These are phyloP conservation scores for Cytospora chrysosperma DNA, from an alignment of 2,329 filamentous ascomycete species.

Conservation along the genomic window DNA sequence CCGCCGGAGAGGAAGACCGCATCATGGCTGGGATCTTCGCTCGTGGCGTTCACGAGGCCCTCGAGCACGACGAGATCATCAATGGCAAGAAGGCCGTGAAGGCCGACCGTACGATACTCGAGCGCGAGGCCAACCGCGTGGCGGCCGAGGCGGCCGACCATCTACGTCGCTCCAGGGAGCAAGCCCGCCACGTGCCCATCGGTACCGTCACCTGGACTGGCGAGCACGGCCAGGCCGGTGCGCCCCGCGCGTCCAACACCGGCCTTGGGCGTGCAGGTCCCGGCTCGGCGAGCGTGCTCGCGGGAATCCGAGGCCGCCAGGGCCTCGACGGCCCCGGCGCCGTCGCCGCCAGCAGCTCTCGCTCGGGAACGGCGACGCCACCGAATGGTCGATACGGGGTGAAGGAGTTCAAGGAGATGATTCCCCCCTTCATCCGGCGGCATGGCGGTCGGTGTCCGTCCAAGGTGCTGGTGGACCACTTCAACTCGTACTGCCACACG, in stretches of 20 bases:
- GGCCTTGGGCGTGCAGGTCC: constrained; percentile 52
- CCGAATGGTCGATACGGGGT: constrained; percentile 44
- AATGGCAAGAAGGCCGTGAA: constrained; percentile 69
- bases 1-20: constrained; percentile 62
- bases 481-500: constrained; percentile 75
- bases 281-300: constrained; percentile 54
- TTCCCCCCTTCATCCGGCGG: constrained; percentile 73
- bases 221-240: constrained; percentile 72
- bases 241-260: constrained; percentile 55
- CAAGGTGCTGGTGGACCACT: constrained; percentile 86
- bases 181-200: constrained; percentile 70
- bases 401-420: constrained; percentile 68
- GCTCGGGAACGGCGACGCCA: constrained; percentile 43
- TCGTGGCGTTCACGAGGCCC: constrained; percentile 80
- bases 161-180: constrained; percentile 69
- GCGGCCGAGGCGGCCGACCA: constrained; percentile 76
- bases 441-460: constrained; percentile 79
- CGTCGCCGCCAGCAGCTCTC: constrained; percentile 40
- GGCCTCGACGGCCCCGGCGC: constrained; percentile 40
- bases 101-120: constrained; percentile 75
- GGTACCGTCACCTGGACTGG: constrained; percentile 95
- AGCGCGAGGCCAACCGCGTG: constrained; percentile 76
- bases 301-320: constrained; percentile 58
- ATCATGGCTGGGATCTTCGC: constrained; percentile 90
- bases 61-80: constrained; percentile 91